Conservation (phyloP, 2,329 filamentous ascomycete species). For the Diaporthe citrichinensis region DNA sequence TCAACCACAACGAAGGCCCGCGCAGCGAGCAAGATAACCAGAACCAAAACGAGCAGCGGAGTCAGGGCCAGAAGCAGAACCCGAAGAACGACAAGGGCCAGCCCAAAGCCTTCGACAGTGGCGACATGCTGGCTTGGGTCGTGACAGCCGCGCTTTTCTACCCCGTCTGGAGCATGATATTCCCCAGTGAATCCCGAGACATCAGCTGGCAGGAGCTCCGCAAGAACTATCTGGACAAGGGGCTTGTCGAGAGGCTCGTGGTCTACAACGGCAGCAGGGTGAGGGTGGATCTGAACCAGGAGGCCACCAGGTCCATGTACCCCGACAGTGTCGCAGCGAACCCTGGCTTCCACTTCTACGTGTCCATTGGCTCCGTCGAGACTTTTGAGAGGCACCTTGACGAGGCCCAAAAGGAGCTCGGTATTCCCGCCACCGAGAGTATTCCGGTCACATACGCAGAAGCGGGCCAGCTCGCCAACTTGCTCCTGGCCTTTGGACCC, state of each 20-base stretch:
- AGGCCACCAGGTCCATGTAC: conserved; percentile 79
- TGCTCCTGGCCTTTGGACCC: conserved; percentile 85
- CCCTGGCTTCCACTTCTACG: conserved; percentile 86
- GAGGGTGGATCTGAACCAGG: conserved; percentile 80
- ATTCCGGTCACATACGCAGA: conserved; percentile 92
- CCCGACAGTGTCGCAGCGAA: conserved; percentile 80
- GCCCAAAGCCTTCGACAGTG: conserved; percentile 50
- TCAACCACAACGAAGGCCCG: conserved; percentile 45
- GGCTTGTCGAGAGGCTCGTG: conserved; percentile 92
- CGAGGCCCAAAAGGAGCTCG: conserved; percentile 87
- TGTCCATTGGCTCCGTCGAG: conserved; percentile 95
- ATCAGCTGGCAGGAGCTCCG: conserved; percentile 99
- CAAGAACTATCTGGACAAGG: conserved; percentile 94
- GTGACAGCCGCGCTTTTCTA: conserved; percentile 61
- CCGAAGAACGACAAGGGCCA: conserved; percentile 43
- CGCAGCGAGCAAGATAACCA: conserved; percentile 43
- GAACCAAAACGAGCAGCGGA: conserved; percentile 40
- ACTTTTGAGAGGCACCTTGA: conserved; percentile 92
- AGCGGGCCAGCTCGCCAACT: conserved; percentile 80
- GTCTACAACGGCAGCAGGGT: conserved; percentile 80
- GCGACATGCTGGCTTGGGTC: conserved; percentile 66
- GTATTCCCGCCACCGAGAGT: conserved; percentile 87
- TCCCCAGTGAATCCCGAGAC: conserved; percentile 70
- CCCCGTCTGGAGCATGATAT: conserved; percentile 58
- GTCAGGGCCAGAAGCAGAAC: conserved; percentile 45